Evolutionary conservation across 768 basidiomycete species (phyloP).

Genomic region (Flagelloscypha sp.): DNA sequence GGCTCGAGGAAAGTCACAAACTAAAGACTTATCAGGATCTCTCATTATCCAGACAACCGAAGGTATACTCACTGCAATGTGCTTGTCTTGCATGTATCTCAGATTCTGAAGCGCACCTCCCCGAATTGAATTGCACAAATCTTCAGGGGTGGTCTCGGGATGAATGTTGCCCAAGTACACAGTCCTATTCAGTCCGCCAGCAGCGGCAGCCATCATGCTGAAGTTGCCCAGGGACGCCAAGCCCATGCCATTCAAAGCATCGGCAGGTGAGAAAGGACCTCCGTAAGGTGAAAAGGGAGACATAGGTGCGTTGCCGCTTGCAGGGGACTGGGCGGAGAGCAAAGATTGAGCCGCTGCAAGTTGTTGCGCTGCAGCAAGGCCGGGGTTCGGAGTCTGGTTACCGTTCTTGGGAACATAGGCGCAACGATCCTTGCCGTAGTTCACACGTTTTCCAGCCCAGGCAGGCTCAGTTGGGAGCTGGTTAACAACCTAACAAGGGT

Average conservation of each 20-base stretch:
- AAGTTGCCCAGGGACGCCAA: conserved; percentile 21
- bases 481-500: conserved; percentile 67
- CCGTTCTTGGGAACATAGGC: conserved; percentile 96
- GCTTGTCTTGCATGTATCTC: conserved; percentile 93
- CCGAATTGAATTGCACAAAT: conserved; percentile 91
- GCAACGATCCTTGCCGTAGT: conserved; percentile 98
- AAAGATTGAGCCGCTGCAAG: conserved; percentile 77
- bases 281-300: conserved; percentile 24
- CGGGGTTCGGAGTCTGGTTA: no score
- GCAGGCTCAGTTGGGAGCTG: conserved; percentile 85
- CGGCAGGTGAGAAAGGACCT: conserved; percentile 25
- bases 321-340: conserved; percentile 11
- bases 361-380: conserved; percentile 80
- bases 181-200: conserved; percentile 68
- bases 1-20: conserved; percentile 97
- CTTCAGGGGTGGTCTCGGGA: conserved; percentile 90
- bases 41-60: background rate
- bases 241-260: conserved; percentile 14
- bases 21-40: conserved; percentile 25
- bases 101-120: conserved; percentile 97
- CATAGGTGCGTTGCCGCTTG: conserved; percentile 17
- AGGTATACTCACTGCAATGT: conserved; percentile 70
- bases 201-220: conserved; percentile 13
- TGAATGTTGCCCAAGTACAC: conserved; percentile 96
- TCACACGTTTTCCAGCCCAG: conserved; percentile 95